Conservation (phyloP, 352 stramenopile genomes). For the Pilasporangium apinafurcum region DNA sequence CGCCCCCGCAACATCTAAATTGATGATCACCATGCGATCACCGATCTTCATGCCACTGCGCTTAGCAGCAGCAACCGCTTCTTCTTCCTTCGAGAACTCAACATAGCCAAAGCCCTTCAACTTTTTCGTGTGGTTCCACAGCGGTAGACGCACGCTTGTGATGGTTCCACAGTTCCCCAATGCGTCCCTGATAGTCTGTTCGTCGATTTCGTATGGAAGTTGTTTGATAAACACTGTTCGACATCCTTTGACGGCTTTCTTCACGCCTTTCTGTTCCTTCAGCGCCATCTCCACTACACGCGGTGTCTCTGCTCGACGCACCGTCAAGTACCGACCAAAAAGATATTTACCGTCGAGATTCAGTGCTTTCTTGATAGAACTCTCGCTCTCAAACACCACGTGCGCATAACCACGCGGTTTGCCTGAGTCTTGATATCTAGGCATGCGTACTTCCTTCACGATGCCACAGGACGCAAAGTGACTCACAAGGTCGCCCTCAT, state of each 20-base stretch:
- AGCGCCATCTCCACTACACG: constrained; percentile 64
- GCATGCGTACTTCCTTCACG: constrained; percentile 93
- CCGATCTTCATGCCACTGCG: constrained; percentile 84
- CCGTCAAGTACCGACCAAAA: constrained; percentile 83
- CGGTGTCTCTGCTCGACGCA: constrained; percentile 75
- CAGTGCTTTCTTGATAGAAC: constrained; percentile 73
- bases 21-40: constrained; percentile 88
- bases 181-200: constrained; percentile 73
- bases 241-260: constrained; percentile 79
- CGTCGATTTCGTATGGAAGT: constrained; percentile 90
- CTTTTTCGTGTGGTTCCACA: constrained; percentile 92
- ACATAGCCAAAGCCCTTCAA: constrained; percentile 97
- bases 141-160: constrained; percentile 87
- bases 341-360: constrained; percentile 88
- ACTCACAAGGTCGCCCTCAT: constrained; percentile 85
- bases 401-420: constrained; percentile 89
- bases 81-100: constrained; percentile 78
- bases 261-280: constrained; percentile 56
- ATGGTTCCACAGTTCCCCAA: constrained; percentile 89
- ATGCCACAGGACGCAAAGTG: constrained; percentile 87
- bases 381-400: constrained; percentile 86
- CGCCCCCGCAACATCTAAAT: constrained; percentile 87
- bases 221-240: constrained; percentile 94
- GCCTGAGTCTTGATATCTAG: constrained; percentile 90
- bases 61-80: constrained; percentile 57